These are phyloP conservation scores for Persicaria tinctoria DNA, from an alignment of 148 eudicot species.

Conservation along the genomic window DNA sequence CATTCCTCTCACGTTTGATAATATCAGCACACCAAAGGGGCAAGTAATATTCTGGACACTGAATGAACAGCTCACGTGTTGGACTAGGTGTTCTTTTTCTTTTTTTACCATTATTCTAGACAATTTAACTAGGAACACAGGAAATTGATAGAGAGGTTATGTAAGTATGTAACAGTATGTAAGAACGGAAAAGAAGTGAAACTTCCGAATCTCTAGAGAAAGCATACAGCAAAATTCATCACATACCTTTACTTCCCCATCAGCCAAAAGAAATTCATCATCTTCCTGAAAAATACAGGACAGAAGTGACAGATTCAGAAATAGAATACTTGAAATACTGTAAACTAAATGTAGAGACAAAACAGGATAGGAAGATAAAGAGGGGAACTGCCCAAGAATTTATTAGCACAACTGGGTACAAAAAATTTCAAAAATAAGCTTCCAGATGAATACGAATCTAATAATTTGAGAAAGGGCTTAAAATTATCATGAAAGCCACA, in stretches of 20 bases:
- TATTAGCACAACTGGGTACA: background rate
- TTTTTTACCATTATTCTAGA: background rate
- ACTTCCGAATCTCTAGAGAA: background rate
- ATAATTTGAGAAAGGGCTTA: background rate
- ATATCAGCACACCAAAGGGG: background rate
- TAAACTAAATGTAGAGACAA: background rate
- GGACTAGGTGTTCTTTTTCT: background rate
- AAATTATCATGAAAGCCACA: background rate
- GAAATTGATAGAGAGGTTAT: background rate
- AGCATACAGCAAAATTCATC: background rate
- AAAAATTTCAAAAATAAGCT: background rate
- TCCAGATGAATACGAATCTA: background rate
- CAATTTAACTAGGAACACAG: background rate
- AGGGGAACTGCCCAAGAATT: background rate
- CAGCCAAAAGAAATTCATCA: slow-evolving; percentile 56
- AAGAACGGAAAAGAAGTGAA: background rate
- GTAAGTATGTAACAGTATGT: background rate
- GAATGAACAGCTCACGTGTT: background rate
- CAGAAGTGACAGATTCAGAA: slow-evolving; percentile 2
- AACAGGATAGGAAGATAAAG: background rate
- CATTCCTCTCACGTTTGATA: background rate
- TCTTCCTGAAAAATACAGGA: slow-evolving; percentile 56
- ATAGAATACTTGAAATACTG: background rate
- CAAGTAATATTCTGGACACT: background rate
- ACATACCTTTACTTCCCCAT: slow-evolving; percentile 67